phyloP scores from a whole-genome alignment of 306 rosid genomes.

The Morella rubra region DNA sequence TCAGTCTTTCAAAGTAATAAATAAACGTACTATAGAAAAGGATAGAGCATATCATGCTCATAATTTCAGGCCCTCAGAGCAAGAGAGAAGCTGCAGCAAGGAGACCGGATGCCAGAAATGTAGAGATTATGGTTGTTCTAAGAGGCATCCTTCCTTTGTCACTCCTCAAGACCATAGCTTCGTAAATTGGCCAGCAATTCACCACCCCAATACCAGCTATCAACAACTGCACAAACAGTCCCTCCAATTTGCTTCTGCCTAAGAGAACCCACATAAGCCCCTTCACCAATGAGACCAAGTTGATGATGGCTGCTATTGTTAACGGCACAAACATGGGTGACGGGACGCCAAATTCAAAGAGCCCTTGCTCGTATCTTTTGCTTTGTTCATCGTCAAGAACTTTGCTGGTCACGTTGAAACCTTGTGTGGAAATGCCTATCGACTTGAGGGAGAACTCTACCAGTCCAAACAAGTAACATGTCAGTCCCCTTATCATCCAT shows the following conservation, averaged over 20 bases:
- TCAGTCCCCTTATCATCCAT: slow-evolving; percentile 38
- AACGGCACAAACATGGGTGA: slow-evolving; percentile 41
- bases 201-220: slow-evolving; percentile 26
- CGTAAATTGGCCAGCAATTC: slow-evolving; percentile 35
- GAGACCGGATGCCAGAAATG: not conserved
- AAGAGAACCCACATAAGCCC: slow-evolving; percentile 10
- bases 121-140: not conserved
- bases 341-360: slow-evolving; percentile 38
- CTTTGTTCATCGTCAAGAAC: slow-evolving; percentile 35
- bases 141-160: slow-evolving; percentile 31
- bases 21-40: too few relatives aligned
- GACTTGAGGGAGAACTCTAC: slow-evolving; percentile 23
- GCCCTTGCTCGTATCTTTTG: slow-evolving; percentile 38
- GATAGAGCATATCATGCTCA: not conserved
- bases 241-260: slow-evolving; percentile 14
- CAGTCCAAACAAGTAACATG: slow-evolving; percentile 30
- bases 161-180: slow-evolving; percentile 25
- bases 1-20: too few relatives aligned
- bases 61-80: not conserved
- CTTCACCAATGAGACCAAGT: slow-evolving; percentile 23
- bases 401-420: slow-evolving; percentile 45
- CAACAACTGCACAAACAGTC: slow-evolving; percentile 20
- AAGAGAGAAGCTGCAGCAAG: not conserved
- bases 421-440: slow-evolving; percentile 22
- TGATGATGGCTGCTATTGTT: slow-evolving; percentile 34